Evolutionary conservation across 192 early-diverging fungal genomes (phyloP), one percentile per base, ranked within the genome.

Genomic region (Phycomyces nitens): DNA sequence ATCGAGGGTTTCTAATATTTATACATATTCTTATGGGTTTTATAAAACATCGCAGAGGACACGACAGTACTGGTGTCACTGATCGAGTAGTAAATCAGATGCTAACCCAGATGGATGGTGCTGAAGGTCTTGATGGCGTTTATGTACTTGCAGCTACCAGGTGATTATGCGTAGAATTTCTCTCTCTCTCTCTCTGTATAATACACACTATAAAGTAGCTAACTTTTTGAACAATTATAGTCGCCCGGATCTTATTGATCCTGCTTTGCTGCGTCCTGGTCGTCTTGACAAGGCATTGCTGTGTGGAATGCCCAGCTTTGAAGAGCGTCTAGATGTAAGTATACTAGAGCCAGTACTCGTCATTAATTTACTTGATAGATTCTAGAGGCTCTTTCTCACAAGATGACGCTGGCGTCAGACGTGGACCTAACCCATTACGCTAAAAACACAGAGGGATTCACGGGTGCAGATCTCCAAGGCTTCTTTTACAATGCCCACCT

Each of bases 61-160:
- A 94, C 44, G 97, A 99, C 66, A 97, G 95, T 70, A 95, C 95
- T 6, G 97, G 97, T 56, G 97, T 99, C 5, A 99, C 97, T 0
- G 97, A 99, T 71, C 84, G 97, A 41, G 95, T 99, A 0, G 97
- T 99, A 18, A 99, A 99, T 74, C 97, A 99, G 75, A 89, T 99
- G 80, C 64, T 99, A 69, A 99, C 97, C 5, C 90, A 94, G 68
- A 96, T 99, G 94, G 97, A 99, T 71, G 97, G 97, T 64, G 97
- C 97, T 0, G 95, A 99, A 75, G 94, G 94, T 0, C 73, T 97
- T 12, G 86, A 89, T 42, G 97, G 97, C 39, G 97, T 99, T 1
- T 99, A 96, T 69, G 95, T 99, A 15, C 74, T 99, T 58, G 97
- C 94, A 7, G 97, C 97, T 0, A 97, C 93, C 20, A 86, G 86